Evolutionary conservation across 129 eudicot species (phyloP).

Genomic region (Lonicera japonica): DNA sequence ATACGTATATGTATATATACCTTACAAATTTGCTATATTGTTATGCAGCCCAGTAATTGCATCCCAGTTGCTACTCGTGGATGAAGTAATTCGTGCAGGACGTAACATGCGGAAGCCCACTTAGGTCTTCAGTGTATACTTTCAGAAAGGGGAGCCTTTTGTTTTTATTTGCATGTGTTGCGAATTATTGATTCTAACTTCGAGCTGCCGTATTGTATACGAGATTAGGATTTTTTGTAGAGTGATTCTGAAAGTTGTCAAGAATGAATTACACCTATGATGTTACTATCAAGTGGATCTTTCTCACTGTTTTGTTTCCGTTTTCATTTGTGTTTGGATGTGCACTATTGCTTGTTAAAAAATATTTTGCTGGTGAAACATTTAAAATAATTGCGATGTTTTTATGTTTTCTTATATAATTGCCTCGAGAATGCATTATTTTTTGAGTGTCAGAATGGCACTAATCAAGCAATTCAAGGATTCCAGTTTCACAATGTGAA

Average conservation of each 20-base stretch:
- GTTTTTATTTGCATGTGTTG: not conserved
- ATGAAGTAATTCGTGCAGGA: constrained; percentile 98
- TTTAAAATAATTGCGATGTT: too few species aligned
- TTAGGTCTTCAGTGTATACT: constrained; percentile 15
- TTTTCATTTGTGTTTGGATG: not conserved
- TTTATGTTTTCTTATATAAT: too few species aligned
- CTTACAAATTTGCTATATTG: not conserved
- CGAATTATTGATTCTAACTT: not conserved
- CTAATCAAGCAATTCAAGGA: too few species aligned
- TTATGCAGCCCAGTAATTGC: constrained; percentile 81
- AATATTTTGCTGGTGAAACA: too few species aligned
- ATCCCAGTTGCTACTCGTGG: constrained; percentile 89
- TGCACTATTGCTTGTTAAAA: not conserved
- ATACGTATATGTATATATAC: not conserved
- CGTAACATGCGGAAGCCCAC: constrained; percentile 95
- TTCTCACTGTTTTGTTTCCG: too few species aligned
- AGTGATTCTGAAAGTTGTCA: not conserved
- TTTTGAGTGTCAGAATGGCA: too few species aligned
- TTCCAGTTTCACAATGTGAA: too few species aligned
- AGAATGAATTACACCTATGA: not conserved
- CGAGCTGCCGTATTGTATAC: constrained; percentile 1
- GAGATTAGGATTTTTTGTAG: not conserved
- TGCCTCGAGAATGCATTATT: too few species aligned
- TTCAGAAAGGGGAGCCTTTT: not conserved
- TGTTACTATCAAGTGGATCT: not conserved